phyloP scores from a whole-genome alignment of 2,329 filamentous ascomycete species.

The Arthrobotrys iridis region DNA sequence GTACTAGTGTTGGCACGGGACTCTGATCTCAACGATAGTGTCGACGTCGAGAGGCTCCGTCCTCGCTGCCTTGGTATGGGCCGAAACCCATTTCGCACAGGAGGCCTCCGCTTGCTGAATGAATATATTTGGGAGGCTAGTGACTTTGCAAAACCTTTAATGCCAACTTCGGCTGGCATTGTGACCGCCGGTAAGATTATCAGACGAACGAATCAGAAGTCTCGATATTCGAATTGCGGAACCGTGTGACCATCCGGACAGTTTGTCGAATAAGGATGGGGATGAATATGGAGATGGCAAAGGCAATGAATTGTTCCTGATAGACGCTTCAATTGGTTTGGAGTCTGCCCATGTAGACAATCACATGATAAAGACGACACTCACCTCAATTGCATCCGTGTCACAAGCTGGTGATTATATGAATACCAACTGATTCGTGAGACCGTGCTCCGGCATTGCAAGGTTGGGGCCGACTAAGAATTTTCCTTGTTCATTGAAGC shows the following conservation, averaged over 20 bases:
- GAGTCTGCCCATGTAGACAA: too few relatives aligned
- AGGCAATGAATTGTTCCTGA: too few relatives aligned
- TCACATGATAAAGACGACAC: neutral
- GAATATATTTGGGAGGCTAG: neutral
- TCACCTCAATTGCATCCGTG: neutral
- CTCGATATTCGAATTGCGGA: too few relatives aligned
- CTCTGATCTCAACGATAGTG: neutral
- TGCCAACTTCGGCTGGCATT: neutral
- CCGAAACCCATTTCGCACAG: neutral
- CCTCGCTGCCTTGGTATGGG: neutral
- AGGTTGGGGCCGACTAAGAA: neutral
- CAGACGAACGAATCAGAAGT: neutral
- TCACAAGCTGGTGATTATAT: neutral
- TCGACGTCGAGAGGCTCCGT: neutral
- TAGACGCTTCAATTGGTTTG: too few relatives aligned
- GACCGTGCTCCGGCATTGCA: neutral
- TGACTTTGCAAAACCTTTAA: neutral
- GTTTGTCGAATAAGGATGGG: too few relatives aligned
- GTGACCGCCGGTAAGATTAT: neutral
- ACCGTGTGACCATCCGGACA: too few relatives aligned
- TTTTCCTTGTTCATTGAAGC: constrained; percentile 9
- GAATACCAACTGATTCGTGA: neutral
- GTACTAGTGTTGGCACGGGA: neutral
- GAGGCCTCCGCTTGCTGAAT: neutral
- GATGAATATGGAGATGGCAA: too few relatives aligned